These are phyloP conservation scores for Benincasa hispida DNA, from an alignment of 306 rosid genomes.

Conservation along the genomic window DNA sequence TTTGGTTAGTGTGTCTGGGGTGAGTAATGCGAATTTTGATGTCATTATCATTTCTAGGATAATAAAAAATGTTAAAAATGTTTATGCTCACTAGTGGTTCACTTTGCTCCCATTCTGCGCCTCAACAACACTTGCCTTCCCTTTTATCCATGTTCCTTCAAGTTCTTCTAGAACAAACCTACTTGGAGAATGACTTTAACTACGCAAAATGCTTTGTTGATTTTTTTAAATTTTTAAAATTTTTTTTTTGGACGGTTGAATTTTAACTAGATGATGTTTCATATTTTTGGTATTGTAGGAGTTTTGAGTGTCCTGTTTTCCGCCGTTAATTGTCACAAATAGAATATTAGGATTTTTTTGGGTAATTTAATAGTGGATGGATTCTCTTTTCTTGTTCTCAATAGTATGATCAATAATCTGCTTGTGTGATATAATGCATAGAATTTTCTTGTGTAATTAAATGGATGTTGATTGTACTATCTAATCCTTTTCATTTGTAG, in stretches of 20 bases:
- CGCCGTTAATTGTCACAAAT: background rate
- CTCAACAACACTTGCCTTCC: background rate
- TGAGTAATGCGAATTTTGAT: conserved; percentile 21
- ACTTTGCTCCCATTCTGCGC: background rate
- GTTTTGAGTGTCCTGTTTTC: background rate
- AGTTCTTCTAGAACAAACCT: background rate
- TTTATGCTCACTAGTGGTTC: background rate
- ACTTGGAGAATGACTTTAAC: background rate
- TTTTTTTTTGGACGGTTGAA: background rate
- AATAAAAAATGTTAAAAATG: background rate
- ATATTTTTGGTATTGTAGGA: background rate
- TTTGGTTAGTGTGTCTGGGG: conserved; percentile 82
- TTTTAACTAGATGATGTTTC: background rate
- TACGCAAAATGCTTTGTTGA: background rate
- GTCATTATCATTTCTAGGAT: background rate
- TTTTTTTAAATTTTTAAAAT: too few relatives aligned
- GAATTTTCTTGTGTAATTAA: background rate
- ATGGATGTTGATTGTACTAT: background rate
- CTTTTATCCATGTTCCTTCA: background rate
- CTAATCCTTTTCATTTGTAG: conserved; percentile 24
- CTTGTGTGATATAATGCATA: background rate
- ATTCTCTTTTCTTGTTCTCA: background rate
- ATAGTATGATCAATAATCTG: background rate
- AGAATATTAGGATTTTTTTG: background rate
- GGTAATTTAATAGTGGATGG: background rate